phyloP scores from a whole-genome alignment of 2,329 filamentous ascomycete genomes.

The Aspergillus carbonarius region DNA sequence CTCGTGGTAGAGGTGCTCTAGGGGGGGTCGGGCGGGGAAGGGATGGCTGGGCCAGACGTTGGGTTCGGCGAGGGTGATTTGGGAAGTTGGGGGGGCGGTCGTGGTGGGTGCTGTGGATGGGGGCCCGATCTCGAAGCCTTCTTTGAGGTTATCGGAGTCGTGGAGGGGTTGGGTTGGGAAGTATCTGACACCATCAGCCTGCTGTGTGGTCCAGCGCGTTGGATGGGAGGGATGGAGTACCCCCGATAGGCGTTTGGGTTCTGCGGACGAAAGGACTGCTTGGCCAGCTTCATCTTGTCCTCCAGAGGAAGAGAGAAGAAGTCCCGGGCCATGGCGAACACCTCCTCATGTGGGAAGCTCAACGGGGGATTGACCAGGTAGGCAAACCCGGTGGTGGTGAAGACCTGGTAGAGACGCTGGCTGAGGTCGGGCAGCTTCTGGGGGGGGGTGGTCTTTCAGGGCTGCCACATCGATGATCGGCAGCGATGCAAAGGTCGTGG shows the following conservation, averaged over 20 bases:
- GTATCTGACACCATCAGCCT: constrained; percentile 36
- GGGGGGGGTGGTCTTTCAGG: constrained; percentile 28
- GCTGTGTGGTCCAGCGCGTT: background rate
- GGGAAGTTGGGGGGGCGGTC: constrained; percentile 11
- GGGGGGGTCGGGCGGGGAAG: constrained; percentile 25
- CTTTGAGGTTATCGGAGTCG: constrained; percentile 45
- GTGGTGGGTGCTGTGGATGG: constrained; percentile 10
- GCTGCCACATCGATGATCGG: constrained; percentile 44
- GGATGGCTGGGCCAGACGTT: constrained; percentile 41
- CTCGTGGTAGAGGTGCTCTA: constrained; percentile 42
- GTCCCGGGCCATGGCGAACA: constrained; percentile 42
- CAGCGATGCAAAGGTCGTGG: constrained; percentile 44
- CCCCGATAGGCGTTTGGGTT: constrained; percentile 49
- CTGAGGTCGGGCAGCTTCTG: constrained; percentile 33
- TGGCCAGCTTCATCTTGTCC: constrained; percentile 44
- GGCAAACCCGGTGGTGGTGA: constrained; percentile 49
- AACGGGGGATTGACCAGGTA: constrained; percentile 47
- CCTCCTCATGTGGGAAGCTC: constrained; percentile 43
- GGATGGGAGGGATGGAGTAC: constrained; percentile 17
- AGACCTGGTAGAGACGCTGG: constrained; percentile 41
- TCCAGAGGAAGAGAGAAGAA: constrained; percentile 40
- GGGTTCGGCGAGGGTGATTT: constrained; percentile 42
- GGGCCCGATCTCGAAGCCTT: constrained; percentile 49
- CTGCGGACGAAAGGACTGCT: constrained; percentile 40
- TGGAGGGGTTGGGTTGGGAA: constrained; percentile 45